Conservation (phyloP, 139 green algal species). For the Limnomonas spitsbergensis region DNA sequence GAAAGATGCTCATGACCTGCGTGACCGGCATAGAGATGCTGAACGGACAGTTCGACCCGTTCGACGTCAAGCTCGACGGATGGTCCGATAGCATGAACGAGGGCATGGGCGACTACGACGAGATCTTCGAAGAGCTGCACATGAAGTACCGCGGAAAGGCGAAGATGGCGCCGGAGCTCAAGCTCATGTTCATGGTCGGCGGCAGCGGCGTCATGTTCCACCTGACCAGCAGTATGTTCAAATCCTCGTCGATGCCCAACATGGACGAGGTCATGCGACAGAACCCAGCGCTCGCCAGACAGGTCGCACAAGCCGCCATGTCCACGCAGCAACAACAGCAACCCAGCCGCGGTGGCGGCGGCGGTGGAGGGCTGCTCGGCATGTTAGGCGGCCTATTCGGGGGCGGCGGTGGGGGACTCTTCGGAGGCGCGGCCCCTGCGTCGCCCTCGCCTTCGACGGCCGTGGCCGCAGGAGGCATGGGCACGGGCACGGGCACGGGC, state of each 20-base stretch:
- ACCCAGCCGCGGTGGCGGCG: background rate
- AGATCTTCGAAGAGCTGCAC: constrained; percentile 20
- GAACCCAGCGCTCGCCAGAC: constrained; percentile 14
- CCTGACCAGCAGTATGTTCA: constrained; percentile 5
- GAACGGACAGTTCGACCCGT: constrained; percentile 23
- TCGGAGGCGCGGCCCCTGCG: background rate
- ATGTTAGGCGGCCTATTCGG: background rate
- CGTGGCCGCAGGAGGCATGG: no score
- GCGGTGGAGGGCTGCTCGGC: background rate
- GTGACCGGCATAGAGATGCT: constrained; percentile 20
- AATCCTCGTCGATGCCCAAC: background rate
- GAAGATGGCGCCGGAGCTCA: constrained; percentile 23
- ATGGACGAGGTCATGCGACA: constrained; percentile 17
- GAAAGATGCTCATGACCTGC: constrained; percentile 7
- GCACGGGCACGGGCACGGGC: no score
- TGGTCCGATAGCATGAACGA: constrained; percentile 15
- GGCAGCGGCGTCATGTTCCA: constrained; percentile 26
- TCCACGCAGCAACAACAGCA: background rate
- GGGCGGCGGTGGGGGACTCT: no score
- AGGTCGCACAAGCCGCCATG: constrained; percentile 12
- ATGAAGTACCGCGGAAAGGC: constrained; percentile 6
- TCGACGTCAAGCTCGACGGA: constrained; percentile 19
- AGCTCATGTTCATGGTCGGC: constrained; percentile 18
- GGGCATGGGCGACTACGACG: constrained; percentile 14
- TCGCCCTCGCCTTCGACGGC: background rate